These are phyloP conservation scores for Cyberlindnera nakhonratchasimensis DNA, from an alignment of 805 yeast species.

Conservation along the genomic window DNA sequence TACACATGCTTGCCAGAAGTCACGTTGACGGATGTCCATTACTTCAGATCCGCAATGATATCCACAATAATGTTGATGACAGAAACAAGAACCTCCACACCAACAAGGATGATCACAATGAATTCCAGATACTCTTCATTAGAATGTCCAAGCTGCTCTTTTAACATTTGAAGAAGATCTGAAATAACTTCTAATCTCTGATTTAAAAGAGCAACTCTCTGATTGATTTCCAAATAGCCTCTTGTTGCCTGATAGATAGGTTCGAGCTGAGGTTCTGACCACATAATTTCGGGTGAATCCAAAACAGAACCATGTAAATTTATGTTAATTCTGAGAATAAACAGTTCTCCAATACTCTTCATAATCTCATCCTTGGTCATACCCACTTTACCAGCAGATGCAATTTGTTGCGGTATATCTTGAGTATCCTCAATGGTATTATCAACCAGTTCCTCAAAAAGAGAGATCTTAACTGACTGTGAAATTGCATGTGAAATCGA, in stretches of 20 bases:
- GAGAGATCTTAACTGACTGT: constrained; percentile 90
- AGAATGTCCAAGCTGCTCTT: constrained; percentile 94
- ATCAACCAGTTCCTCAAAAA: constrained; percentile 94
- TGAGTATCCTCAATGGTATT: constrained; percentile 97
- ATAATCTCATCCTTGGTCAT: constrained; percentile 93
- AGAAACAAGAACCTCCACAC: constrained; percentile 88
- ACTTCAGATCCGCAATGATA: constrained; percentile 36
- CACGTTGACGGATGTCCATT: not conserved
- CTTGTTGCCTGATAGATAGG: constrained; percentile 97
- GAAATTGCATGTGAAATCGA: constrained; percentile 95
- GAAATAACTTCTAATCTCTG: constrained; percentile 92
- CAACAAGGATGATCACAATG: constrained; percentile 85
- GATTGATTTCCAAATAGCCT: constrained; percentile 93
- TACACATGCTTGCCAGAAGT: not conserved
- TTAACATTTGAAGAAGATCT: constrained; percentile 91
- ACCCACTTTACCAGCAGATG: constrained; percentile 89
- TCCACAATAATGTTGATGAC: constrained; percentile 73
- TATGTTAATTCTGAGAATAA: constrained; percentile 79
- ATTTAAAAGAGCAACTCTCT: constrained; percentile 83
- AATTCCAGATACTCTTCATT: constrained; percentile 90
- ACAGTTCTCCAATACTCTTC: constrained; percentile 95
- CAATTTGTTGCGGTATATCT: constrained; percentile 94
- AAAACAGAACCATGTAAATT: constrained; percentile 83
- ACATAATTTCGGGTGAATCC: constrained; percentile 97
- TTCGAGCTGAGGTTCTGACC: constrained; percentile 98